Percentiles rank a stretch among this genome's conserved stretches.
phyloP scores from a whole-genome alignment of 2,329 filamentous ascomycete species.

The Pseudogymnoascus sp. region DNA sequence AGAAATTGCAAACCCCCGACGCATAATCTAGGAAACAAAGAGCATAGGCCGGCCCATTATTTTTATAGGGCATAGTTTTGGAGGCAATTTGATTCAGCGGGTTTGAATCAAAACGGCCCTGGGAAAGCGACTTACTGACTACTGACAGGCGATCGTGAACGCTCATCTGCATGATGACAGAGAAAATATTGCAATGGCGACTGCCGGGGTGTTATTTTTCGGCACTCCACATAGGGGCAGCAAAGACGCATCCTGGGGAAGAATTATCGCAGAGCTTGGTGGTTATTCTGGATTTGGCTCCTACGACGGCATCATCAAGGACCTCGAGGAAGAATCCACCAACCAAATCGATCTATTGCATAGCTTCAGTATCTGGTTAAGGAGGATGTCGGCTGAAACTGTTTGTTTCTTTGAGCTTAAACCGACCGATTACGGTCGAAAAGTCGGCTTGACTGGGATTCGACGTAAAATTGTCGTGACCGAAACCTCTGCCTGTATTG shows the following conservation, averaged over 20 bases:
- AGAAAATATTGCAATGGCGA: neutral
- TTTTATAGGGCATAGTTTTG: conserved; percentile 22
- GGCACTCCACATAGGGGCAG: neutral
- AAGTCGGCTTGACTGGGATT: neutral
- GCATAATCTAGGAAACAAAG: conserved; percentile 15
- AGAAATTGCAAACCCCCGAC: neutral
- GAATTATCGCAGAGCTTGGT: neutral
- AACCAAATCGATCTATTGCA: neutral
- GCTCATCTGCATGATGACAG: neutral
- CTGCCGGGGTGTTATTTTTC: neutral
- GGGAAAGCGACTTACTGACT: neutral
- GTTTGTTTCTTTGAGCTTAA: neutral
- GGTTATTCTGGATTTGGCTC: neutral
- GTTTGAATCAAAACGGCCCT: conserved; percentile 7
- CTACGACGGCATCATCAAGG: neutral
- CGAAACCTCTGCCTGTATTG: neutral
- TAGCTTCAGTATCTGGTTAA: neutral
- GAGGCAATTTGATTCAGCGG: conserved; percentile 22
- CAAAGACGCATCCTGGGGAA: neutral
- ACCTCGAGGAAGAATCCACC: conserved; percentile 1
- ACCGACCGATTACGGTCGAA: neutral
- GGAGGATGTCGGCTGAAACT: neutral
- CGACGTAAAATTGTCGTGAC: neutral
- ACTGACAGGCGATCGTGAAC: neutral
- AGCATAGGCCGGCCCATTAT: conserved; percentile 20